Percentiles rank a stretch among this genome's conserved stretches.
These are phyloP conservation scores for Primulina tabacum DNA, from an alignment of 257 asterid genomes.

Conservation along the genomic window DNA sequence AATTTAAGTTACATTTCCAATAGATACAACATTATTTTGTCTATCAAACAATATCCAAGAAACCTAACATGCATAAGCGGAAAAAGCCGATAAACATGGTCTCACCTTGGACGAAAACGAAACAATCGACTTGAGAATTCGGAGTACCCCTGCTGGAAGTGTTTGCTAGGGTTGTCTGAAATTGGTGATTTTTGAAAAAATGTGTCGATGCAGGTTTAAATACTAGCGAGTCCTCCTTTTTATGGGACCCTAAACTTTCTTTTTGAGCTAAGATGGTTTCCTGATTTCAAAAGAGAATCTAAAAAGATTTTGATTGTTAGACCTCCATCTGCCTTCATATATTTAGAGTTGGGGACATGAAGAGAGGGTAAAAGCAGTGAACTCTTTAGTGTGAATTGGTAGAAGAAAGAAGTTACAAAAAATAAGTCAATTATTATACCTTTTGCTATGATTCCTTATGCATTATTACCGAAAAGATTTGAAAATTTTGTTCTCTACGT, in stretches of 20 bases:
- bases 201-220: constrained; percentile 45
- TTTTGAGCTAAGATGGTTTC: constrained; percentile 18
- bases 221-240: constrained; percentile 29
- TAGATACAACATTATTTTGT: too few species aligned
- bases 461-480: constrained; percentile 41
- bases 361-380: constrained; percentile 23
- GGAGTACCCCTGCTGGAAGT: not conserved
- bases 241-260: constrained; percentile 37
- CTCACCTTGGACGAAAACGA: constrained; percentile 22
- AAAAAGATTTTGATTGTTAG: constrained; percentile 26
- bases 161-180: constrained; percentile 13
- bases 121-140: not conserved
- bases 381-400: constrained; percentile 18
- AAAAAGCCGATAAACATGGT: not conserved
- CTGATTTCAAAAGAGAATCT: constrained; percentile 42
- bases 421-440: constrained; percentile 26
- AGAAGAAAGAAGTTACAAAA: not conserved
- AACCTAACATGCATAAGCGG: too few species aligned
- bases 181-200: constrained; percentile 39
- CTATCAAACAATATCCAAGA: too few species aligned
- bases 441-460: constrained; percentile 41
- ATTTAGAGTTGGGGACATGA: constrained; percentile 15
- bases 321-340: constrained; percentile 1
- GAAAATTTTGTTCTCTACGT: constrained; percentile 33
- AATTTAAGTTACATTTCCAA: too few species aligned